Conservation (phyloP, 148 eudicot genomes). For the Vaccinium macrocarpon region DNA sequence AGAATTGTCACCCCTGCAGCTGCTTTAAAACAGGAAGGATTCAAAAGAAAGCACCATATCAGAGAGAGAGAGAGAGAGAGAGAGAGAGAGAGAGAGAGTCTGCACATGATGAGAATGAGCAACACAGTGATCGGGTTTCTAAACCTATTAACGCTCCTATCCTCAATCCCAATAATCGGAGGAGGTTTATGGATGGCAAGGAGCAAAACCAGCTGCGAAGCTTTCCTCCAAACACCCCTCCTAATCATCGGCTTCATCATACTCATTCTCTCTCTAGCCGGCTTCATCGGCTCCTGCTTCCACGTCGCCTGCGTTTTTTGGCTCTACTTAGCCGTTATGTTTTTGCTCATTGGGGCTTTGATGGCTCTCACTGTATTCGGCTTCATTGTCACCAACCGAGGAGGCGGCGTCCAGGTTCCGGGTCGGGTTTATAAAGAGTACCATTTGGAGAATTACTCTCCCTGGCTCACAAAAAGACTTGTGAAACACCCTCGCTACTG, state of each 20-base stretch:
- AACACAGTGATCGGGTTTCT: slow-evolving; percentile 87
- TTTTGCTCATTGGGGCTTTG: slow-evolving; percentile 49
- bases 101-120: slow-evolving; percentile 60
- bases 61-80: slow-evolving; percentile 7
- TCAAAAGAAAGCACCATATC: background rate
- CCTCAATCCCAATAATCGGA: slow-evolving; percentile 94
- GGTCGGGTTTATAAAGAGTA: slow-evolving; percentile 72
- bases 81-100: slow-evolving; percentile 20
- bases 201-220: slow-evolving; percentile 67
- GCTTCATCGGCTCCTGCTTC: slow-evolving; percentile 91
- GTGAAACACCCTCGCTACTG: slow-evolving; percentile 41
- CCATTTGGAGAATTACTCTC: slow-evolving; percentile 50
- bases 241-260: slow-evolving; percentile 70
- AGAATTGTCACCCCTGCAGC: background rate
- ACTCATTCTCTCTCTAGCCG: slow-evolving; percentile 66
- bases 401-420: slow-evolving; percentile 54
- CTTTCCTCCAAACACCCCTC: slow-evolving; percentile 85
- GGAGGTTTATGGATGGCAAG: slow-evolving; percentile 85
- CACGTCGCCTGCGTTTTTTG: slow-evolving; percentile 81
- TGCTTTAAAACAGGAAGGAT: background rate
- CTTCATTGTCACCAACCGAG: slow-evolving; percentile 69
- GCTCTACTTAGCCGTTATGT: slow-evolving; percentile 70
- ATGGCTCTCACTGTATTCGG: slow-evolving; percentile 74
- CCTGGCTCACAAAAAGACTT: slow-evolving; percentile 67
- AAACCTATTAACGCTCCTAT: slow-evolving; percentile 77